phyloP scores from a whole-genome alignment of 768 basidiomycete species.

The Crassisporium funariophilum region DNA sequence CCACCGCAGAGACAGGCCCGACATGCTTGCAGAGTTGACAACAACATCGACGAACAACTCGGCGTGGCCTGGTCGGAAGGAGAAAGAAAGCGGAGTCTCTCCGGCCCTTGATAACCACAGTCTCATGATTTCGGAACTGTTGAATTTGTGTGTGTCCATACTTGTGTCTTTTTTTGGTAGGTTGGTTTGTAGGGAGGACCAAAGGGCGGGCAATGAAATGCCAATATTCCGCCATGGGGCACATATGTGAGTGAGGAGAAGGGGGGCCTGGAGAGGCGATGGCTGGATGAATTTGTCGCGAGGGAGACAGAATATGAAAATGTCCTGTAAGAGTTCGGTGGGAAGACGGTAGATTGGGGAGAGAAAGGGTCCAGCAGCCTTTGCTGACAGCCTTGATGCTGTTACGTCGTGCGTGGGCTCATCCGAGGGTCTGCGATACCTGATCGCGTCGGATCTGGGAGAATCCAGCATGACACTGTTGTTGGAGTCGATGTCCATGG shows the following conservation, averaged over 20 bases:
- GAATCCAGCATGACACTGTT: no score
- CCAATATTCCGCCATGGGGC: constrained; percentile 31
- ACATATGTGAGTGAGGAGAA: constrained; percentile 27
- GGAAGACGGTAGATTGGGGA: constrained; percentile 28
- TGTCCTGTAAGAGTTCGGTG: constrained; percentile 24
- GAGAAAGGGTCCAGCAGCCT: no score
- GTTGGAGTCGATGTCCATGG: no score
- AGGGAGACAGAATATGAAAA: constrained; percentile 24
- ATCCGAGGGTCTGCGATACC: no score
- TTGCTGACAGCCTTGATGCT: no score
- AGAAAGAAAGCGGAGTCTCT: constrained; percentile 18
- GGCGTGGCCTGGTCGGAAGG: constrained; percentile 16
- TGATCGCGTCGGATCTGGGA: no score
- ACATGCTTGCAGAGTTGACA: constrained; percentile 2
- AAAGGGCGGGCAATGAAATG: constrained; percentile 28
- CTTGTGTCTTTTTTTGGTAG: background rate
- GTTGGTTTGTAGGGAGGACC: constrained; percentile 24
- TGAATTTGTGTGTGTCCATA: background rate
- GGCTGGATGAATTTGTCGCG: constrained; percentile 15
- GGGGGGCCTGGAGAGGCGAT: constrained; percentile 13
- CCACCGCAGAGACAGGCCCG: constrained; percentile 8
- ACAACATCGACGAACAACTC: constrained; percentile 1
- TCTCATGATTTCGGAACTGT: constrained; percentile 7
- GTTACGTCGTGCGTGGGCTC: no score
- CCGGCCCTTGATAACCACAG: constrained; percentile 23